Conservation (phyloP, 148 eudicot species). For the Arbutus unedo region DNA sequence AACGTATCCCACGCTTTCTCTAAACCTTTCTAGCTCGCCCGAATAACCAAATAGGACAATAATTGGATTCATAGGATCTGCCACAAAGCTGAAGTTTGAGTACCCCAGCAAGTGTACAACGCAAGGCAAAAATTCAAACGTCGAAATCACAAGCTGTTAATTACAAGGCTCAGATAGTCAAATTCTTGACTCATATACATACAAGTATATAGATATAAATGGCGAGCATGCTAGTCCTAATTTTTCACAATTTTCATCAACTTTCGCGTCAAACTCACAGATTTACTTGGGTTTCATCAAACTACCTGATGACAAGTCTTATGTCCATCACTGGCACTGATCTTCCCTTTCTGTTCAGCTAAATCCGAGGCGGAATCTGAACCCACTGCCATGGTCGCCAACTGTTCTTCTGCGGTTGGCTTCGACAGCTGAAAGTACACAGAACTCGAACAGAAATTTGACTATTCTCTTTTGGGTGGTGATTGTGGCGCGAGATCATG, state of each 20-base stretch:
- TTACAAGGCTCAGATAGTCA: neutral
- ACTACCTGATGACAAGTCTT: slow-evolving; percentile 79
- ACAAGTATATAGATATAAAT: too few species aligned
- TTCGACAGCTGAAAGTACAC: neutral
- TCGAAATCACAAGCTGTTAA: neutral
- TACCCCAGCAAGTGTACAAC: neutral
- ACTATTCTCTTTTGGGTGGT: neutral
- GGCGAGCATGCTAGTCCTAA: neutral
- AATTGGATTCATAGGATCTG: neutral
- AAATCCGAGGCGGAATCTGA: neutral
- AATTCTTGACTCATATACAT: neutral
- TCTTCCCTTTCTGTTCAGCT: slow-evolving; percentile 9
- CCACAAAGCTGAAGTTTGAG: neutral
- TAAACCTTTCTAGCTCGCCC: neutral
- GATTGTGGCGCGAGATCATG: slow-evolving; percentile 12
- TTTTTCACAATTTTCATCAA: neutral
- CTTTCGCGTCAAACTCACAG: neutral
- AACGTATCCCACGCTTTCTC: neutral
- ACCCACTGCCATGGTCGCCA: slow-evolving; percentile 17
- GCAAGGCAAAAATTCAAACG: neutral
- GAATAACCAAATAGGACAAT: neutral
- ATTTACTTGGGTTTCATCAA: neutral
- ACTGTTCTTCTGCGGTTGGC: neutral
- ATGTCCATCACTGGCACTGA: neutral
- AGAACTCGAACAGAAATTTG: neutral